Percentiles rank a stretch among this genome's conserved stretches.
phyloP scores from a whole-genome alignment of 305 asterid genomes.

The Solanum chacoense region DNA sequence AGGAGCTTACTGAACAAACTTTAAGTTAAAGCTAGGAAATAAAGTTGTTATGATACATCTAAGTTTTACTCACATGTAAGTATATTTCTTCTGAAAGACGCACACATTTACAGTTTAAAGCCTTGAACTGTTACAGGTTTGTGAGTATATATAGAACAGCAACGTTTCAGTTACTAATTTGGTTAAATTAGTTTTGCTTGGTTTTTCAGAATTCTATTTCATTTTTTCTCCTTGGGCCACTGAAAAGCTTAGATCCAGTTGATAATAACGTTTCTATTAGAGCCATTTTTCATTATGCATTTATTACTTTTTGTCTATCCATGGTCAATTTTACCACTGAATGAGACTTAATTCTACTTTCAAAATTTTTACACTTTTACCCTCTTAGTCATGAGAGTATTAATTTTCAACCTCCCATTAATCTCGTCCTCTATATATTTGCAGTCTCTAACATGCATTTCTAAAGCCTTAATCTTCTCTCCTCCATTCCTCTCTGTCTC shows the following conservation, averaged over 20 bases:
- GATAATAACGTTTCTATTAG: not conserved
- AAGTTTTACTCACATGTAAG: not conserved
- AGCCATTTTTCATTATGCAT: not conserved
- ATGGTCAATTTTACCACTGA: not conserved
- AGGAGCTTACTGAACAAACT: not conserved
- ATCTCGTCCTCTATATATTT: not conserved
- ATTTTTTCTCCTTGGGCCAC: not conserved
- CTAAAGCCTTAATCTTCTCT: conserved; percentile 7
- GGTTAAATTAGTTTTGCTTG: not conserved
- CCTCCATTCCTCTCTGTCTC: conserved; percentile 1
- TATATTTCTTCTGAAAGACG: not conserved
- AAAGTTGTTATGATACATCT: not conserved
- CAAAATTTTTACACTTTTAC: not conserved
- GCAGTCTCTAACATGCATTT: not conserved
- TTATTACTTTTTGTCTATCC: not conserved
- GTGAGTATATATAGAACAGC: not conserved
- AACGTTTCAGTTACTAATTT: not conserved
- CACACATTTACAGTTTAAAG: not conserved
- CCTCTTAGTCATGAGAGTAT: not conserved
- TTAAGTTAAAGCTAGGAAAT: not conserved
- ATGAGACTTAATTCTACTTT: not conserved
- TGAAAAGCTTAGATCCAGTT: not conserved
- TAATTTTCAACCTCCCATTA: not conserved
- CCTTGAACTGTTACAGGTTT: not conserved
- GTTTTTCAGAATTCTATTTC: not conserved